A percentile compares a stretch with the other conserved stretches of the same genome.
phyloP scores from a whole-genome alignment of 163 green algal genomes.

The Scenedesmus sp. region DNA sequence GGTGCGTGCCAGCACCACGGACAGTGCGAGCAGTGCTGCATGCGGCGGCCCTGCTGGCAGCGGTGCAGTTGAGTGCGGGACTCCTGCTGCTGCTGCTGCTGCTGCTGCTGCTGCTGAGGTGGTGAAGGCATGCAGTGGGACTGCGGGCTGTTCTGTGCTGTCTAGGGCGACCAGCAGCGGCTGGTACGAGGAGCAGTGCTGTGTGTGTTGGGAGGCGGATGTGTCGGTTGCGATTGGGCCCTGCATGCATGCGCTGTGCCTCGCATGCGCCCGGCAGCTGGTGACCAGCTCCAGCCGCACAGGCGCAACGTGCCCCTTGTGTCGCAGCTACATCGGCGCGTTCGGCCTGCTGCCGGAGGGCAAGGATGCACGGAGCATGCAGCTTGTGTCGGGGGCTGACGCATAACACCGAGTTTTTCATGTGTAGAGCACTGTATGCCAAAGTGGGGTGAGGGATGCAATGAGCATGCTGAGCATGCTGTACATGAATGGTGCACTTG shows the following conservation, averaged over 20 bases:
- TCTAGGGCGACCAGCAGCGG: not conserved
- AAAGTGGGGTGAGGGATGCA: not conserved
- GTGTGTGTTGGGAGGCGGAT: constrained; percentile 52
- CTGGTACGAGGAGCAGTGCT: constrained; percentile 45
- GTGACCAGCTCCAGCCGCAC: not conserved
- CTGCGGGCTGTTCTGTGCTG: not conserved
- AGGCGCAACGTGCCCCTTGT: constrained; percentile 55
- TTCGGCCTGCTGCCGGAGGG: constrained; percentile 30
- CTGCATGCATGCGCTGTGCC: constrained; percentile 59
- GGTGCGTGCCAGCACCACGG: not conserved
- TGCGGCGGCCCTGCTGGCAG: not conserved
- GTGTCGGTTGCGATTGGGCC: constrained; percentile 3
- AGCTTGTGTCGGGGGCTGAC: not conserved
- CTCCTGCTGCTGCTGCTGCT: too few species aligned
- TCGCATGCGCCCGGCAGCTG: constrained; percentile 55
- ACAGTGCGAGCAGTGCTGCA: not conserved
- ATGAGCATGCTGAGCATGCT: not conserved
- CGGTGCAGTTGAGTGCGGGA: not conserved
- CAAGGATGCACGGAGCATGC: not conserved
- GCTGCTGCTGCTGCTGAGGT: not conserved
- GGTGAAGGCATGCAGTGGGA: not conserved
- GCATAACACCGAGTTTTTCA: too few species aligned
- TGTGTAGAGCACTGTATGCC: too few species aligned
- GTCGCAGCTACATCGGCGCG: constrained; percentile 37
- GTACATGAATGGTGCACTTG: not conserved